Conservation (phyloP, 345 rosid genomes). For the Turnera subulata region DNA sequence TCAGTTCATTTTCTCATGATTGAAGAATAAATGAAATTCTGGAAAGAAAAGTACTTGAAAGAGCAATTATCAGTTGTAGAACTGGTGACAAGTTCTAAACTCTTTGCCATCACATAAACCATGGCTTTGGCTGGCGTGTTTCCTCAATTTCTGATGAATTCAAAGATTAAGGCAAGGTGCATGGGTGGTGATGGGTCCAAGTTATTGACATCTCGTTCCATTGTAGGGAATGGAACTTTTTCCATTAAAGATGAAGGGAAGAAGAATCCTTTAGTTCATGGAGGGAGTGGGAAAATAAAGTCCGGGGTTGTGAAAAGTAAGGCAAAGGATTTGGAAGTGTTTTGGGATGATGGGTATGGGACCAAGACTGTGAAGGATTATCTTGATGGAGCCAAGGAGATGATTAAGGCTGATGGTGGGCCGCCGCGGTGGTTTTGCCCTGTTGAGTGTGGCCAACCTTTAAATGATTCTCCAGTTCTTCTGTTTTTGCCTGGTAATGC, state of each 20-base stretch:
- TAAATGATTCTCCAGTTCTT: slow-evolving; percentile 60
- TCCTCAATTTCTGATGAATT: no score
- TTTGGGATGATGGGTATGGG: slow-evolving; percentile 93
- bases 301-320: slow-evolving; percentile 21
- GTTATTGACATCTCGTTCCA: no score
- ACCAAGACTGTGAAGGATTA: slow-evolving; percentile 57
- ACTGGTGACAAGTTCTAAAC: no score
- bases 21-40: no score
- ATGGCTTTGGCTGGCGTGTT: no score
- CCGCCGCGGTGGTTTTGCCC: slow-evolving; percentile 96
- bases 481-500: slow-evolving; percentile 74
- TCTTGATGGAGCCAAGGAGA: slow-evolving; percentile 48
- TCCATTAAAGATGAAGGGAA: slow-evolving; percentile 2
- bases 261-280: not conserved
- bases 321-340: slow-evolving; percentile 38
- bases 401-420: slow-evolving; percentile 68
- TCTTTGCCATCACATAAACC: no score
- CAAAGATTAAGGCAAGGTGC: no score
- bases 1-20: no score
- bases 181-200: no score
- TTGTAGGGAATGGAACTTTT: no score
- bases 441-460: slow-evolving; percentile 64
- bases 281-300: slow-evolving; percentile 30
- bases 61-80: no score
- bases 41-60: no score